Conservation (phyloP, 2,329 filamentous ascomycete species). For the Alternaria ventricosa region DNA sequence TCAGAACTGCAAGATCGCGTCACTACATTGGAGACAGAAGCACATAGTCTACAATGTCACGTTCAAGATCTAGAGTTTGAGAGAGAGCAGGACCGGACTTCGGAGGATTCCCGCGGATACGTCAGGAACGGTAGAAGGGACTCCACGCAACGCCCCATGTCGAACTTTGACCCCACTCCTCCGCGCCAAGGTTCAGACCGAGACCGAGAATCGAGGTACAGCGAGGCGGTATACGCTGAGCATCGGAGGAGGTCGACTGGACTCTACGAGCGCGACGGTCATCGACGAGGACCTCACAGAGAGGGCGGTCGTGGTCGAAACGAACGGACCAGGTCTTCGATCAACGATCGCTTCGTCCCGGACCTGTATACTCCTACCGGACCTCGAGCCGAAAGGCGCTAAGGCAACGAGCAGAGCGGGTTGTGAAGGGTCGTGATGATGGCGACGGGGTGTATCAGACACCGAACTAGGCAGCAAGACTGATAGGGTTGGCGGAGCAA, state of each 20-base stretch:
- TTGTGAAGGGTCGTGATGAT: neutral
- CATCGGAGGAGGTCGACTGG: neutral
- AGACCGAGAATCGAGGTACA: neutral
- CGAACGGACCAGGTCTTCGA: neutral
- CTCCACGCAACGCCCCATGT: neutral
- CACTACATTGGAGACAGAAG: neutral
- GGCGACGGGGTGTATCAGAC: neutral
- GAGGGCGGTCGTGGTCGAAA: neutral
- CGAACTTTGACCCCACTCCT: neutral
- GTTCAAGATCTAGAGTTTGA: neutral
- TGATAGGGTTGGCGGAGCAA: neutral
- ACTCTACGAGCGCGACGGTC: neutral
- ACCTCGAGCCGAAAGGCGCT: neutral
- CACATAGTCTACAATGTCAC: neutral
- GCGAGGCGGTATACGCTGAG: neutral
- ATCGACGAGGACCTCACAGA: neutral
- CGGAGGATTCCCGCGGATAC: neutral
- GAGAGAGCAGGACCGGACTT: neutral
- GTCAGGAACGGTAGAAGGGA: neutral
- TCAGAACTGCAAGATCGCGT: neutral
- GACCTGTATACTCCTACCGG: neutral
- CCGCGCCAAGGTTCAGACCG: neutral
- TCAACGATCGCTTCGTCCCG: neutral
- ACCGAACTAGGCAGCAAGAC: neutral
- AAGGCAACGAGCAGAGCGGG: neutral